These are phyloP conservation scores for Oryza meyeriana DNA, from an alignment of 176 grass and related monocot species.

Conservation along the genomic window DNA sequence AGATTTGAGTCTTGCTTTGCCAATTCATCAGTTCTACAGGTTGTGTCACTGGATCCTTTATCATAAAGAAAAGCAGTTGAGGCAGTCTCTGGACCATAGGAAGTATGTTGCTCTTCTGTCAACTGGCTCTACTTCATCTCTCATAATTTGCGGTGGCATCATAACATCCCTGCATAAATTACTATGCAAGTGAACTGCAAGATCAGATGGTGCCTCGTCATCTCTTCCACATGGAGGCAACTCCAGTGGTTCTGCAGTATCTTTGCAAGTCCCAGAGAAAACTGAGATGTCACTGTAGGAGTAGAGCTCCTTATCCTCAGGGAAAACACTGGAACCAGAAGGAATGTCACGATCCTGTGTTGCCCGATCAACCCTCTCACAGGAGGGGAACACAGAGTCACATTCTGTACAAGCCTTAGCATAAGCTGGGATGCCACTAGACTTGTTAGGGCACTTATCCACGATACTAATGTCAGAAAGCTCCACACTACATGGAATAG, in stretches of 20 bases:
- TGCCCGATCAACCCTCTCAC: constrained; percentile 6
- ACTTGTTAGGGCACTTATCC: not conserved
- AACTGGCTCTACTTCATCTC: constrained; percentile 8
- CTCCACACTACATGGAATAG: not conserved
- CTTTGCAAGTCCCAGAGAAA: constrained; percentile 6
- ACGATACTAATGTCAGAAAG: not conserved
- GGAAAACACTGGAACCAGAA: constrained; percentile 19
- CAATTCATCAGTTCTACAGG: constrained; percentile 4
- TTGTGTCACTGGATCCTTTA: not conserved
- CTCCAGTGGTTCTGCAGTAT: constrained; percentile 13
- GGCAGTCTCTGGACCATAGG: not conserved
- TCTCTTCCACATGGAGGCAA: not conserved
- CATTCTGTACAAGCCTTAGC: not conserved
- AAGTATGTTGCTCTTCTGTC: not conserved
- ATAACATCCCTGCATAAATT: constrained; percentile 22
- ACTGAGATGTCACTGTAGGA: not conserved
- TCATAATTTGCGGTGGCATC: not conserved
- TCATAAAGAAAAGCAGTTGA: not conserved
- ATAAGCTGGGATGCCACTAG: constrained; percentile 3
- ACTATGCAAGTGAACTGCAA: constrained; percentile 6
- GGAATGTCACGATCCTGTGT: constrained; percentile 1
- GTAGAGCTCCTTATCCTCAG: not conserved
- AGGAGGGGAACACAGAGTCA: not conserved
- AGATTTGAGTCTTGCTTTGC: constrained; percentile 21
- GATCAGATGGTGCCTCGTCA: constrained; percentile 1